phyloP scores from a whole-genome alignment of 805 yeast species.

The Candida tammaniensis region DNA sequence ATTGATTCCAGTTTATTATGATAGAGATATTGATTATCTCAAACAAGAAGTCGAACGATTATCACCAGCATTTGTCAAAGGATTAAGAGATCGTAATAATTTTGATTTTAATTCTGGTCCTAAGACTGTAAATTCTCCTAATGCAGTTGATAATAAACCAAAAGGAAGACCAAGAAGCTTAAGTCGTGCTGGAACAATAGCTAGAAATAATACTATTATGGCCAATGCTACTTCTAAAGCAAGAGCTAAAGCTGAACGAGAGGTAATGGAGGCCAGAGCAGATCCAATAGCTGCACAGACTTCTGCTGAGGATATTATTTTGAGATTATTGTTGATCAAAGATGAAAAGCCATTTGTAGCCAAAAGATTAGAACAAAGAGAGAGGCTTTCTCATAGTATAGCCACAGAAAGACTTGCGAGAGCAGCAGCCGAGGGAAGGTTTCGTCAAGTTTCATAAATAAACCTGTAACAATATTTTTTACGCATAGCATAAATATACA shows the following conservation, averaged over 20 bases:
- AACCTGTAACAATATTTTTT: too few species aligned
- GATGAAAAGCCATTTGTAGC: conserved; percentile 60
- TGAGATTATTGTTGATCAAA: conserved; percentile 67
- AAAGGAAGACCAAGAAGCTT: conserved; percentile 10
- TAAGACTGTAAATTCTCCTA: not conserved
- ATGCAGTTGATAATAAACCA: not conserved
- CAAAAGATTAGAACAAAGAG: conserved; percentile 59
- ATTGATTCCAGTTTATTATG: conserved; percentile 64
- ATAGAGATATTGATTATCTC: conserved; percentile 45
- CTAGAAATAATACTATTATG: conserved; percentile 62
- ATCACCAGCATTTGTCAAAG: conserved; percentile 51
- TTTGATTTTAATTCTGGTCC: conserved; percentile 22
- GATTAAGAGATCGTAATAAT: conserved; percentile 47
- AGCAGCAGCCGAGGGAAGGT: conserved; percentile 44
- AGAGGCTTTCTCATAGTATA: conserved; percentile 51
- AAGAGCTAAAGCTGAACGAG: conserved; percentile 45
- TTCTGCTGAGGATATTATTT: conserved; percentile 61
- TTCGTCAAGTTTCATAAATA: conserved; percentile 10
- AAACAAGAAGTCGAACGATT: conserved; percentile 58
- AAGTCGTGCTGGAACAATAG: conserved; percentile 48
- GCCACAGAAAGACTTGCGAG: conserved; percentile 51
- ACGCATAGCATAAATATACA: conserved; percentile 8
- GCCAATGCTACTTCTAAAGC: conserved; percentile 67
- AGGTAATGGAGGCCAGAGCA: conserved; percentile 41
- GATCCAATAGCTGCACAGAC: conserved; percentile 42